A percentile compares a stretch with the other conserved stretches of the same genome.
These are phyloP conservation scores for Cephalotrichum gorgonifer DNA, from an alignment of 2,329 filamentous ascomycete species.

Conservation along the genomic window DNA sequence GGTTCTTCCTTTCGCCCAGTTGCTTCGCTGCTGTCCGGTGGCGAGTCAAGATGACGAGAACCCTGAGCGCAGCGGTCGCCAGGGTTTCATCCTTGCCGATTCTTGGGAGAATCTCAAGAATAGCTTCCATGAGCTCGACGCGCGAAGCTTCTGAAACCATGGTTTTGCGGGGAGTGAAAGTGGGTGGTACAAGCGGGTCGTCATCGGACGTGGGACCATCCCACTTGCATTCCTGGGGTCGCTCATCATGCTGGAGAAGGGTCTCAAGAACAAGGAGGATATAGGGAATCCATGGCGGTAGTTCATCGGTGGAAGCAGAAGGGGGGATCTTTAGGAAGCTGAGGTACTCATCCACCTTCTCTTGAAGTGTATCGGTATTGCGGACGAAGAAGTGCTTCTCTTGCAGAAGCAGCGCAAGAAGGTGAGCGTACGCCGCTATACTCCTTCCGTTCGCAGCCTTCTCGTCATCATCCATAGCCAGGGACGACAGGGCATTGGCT, in stretches of 20 bases:
- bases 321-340: slow-evolving; percentile 65
- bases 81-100: slow-evolving; percentile 81
- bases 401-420: slow-evolving; percentile 80
- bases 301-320: slow-evolving; percentile 59
- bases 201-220: slow-evolving; percentile 41
- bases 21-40: slow-evolving; percentile 62
- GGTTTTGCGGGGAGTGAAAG: slow-evolving; percentile 4
- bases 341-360: slow-evolving; percentile 66
- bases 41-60: slow-evolving; percentile 81
- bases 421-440: slow-evolving; percentile 82
- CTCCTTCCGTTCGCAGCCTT: slow-evolving; percentile 52
- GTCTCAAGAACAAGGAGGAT: slow-evolving; percentile 85
- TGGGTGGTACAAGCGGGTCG: slow-evolving; percentile 36
- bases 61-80: slow-evolving; percentile 71
- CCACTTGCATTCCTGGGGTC: slow-evolving; percentile 68
- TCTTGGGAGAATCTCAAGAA: slow-evolving; percentile 76
- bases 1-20: slow-evolving; percentile 77
- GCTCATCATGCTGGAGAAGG: slow-evolving; percentile 78
- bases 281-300: slow-evolving; percentile 88
- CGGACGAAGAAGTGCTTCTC: slow-evolving; percentile 71
- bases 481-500: slow-evolving; percentile 70
- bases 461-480: slow-evolving; percentile 49
- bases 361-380: slow-evolving; percentile 63
- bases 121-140: slow-evolving; percentile 57
- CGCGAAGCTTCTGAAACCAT: slow-evolving; percentile 54